Percentiles rank a stretch among this genome's conserved stretches.
Evolutionary conservation across 352 stramenopile species (phyloP).

Genomic region (Phytophthora aleatoria): DNA sequence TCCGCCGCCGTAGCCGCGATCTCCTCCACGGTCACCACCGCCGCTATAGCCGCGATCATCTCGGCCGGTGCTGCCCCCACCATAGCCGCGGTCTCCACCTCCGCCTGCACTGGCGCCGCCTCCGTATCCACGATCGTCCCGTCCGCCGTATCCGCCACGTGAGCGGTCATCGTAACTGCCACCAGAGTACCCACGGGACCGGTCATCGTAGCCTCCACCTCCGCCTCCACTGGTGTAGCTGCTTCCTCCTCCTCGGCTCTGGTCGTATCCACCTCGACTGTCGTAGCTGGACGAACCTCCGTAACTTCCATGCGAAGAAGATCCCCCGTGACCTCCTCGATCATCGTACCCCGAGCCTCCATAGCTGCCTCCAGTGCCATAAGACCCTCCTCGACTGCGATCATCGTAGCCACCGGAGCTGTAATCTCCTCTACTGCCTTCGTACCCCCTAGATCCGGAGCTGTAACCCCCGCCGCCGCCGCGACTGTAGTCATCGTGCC

Average conservation of each 20-base stretch:
- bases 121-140: slow-evolving; percentile 22
- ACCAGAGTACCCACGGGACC: slow-evolving; percentile 27
- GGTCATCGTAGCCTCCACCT: slow-evolving; percentile 32
- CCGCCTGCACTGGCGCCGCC: slow-evolving; percentile 7
- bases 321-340: slow-evolving; percentile 22
- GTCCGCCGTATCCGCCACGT: slow-evolving; percentile 22
- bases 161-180: slow-evolving; percentile 27
- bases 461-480: slow-evolving; percentile 24
- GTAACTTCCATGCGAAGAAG: slow-evolving; percentile 20
- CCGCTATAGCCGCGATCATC: slow-evolving; percentile 21
- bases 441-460: slow-evolving; percentile 25
- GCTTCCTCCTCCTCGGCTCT: slow-evolving; percentile 6
- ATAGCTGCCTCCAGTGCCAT: slow-evolving; percentile 21
- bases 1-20: slow-evolving; percentile 19
- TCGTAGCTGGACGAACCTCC: slow-evolving; percentile 22
- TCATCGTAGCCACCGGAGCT: slow-evolving; percentile 30
- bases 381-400: slow-evolving; percentile 11
- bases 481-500: slow-evolving; percentile 36
- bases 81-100: slow-evolving; percentile 2
- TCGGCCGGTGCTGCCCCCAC: not conserved
- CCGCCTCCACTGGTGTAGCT: slow-evolving; percentile 10
- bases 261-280: slow-evolving; percentile 40
- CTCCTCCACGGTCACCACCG: slow-evolving; percentile 1
- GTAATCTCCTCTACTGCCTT: slow-evolving; percentile 27
- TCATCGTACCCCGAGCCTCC: slow-evolving; percentile 11